A percentile compares a stretch with the other conserved stretches of the same genome.
These are phyloP conservation scores for Boletellus emodensis DNA, from an alignment of 768 basidiomycete genomes.

Conservation along the genomic window DNA sequence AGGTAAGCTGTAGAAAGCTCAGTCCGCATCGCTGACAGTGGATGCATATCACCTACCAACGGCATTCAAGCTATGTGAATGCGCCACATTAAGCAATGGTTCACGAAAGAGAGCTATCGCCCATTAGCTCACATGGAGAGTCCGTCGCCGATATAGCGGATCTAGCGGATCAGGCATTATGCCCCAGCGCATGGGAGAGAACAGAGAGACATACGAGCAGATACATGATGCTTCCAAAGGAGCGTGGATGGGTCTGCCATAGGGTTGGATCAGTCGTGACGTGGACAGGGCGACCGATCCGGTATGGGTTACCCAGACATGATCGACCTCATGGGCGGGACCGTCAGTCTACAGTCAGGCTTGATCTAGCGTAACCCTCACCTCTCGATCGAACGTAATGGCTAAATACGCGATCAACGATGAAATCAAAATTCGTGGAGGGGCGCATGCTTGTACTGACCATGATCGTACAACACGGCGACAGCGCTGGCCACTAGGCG, in stretches of 20 bases:
- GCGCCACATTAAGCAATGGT: neutral
- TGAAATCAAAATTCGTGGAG: neutral
- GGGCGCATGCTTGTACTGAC: neutral
- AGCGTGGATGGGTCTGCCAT: conserved; percentile 2
- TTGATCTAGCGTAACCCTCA: neutral
- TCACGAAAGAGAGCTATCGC: neutral
- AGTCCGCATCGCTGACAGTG: neutral
- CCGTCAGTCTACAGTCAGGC: neutral
- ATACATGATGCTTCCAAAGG: conserved; percentile 19
- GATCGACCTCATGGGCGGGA: conserved; percentile 5
- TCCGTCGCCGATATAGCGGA: conserved; percentile 23
- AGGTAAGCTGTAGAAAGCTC: conserved; percentile 11
- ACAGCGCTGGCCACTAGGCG: conserved; percentile 7
- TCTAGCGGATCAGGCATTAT: conserved; percentile 5
- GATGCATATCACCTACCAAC: neutral
- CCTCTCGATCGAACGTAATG: conserved; percentile 17
- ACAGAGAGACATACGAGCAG: conserved; percentile 14
- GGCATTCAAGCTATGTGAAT: conserved; percentile 8
- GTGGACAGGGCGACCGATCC: neutral
- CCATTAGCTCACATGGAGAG: conserved; percentile 14
- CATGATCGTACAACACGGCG: conserved; percentile 19
- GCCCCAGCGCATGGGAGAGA: neutral
- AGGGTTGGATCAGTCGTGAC: neutral
- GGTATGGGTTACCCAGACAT: conserved; percentile 17
- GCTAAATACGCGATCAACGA: conserved; percentile 1